These are phyloP conservation scores for Candida ulmi DNA, from an alignment of 805 yeast genomes.

Conservation along the genomic window DNA sequence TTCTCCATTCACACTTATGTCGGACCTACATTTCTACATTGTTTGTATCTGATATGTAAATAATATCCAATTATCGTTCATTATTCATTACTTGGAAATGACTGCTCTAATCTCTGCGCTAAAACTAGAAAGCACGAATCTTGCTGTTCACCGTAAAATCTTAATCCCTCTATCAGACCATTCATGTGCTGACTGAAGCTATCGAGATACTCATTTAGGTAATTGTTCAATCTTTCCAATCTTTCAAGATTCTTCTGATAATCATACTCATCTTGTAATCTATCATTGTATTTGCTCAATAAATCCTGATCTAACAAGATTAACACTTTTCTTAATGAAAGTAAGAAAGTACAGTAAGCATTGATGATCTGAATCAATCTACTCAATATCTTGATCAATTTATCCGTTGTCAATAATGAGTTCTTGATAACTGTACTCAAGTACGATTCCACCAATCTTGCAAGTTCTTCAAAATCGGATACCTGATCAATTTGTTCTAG, in stretches of 20 bases:
- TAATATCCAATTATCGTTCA: background rate
- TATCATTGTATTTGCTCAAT: constrained; percentile 29
- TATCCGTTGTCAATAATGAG: constrained; percentile 58
- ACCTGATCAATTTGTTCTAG: constrained; percentile 21
- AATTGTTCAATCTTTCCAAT: constrained; percentile 33
- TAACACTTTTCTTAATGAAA: constrained; percentile 49
- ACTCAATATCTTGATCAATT: constrained; percentile 41
- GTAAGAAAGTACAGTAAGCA: constrained; percentile 42
- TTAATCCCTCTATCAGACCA: constrained; percentile 40
- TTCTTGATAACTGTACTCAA: constrained; percentile 61
- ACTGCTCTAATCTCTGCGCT: constrained; percentile 35
- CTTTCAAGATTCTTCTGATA: constrained; percentile 33
- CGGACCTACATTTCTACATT: too few species aligned
- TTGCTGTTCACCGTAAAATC: constrained; percentile 44
- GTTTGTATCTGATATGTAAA: too few species aligned
- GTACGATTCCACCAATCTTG: constrained; percentile 44
- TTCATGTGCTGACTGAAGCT: constrained; percentile 39
- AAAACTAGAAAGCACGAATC: constrained; percentile 38
- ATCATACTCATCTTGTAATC: constrained; percentile 34
- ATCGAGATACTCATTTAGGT: constrained; percentile 37
- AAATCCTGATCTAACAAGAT: constrained; percentile 44
- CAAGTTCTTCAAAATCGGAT: constrained; percentile 37
- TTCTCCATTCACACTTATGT: too few species aligned
- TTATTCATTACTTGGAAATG: constrained; percentile 14
- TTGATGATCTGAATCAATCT: constrained; percentile 41